A percentile compares a stretch with the other conserved stretches of the same genome.
Evolutionary conservation across 257 asterid species (phyloP).

Genomic region (Gentiana straminea): DNA sequence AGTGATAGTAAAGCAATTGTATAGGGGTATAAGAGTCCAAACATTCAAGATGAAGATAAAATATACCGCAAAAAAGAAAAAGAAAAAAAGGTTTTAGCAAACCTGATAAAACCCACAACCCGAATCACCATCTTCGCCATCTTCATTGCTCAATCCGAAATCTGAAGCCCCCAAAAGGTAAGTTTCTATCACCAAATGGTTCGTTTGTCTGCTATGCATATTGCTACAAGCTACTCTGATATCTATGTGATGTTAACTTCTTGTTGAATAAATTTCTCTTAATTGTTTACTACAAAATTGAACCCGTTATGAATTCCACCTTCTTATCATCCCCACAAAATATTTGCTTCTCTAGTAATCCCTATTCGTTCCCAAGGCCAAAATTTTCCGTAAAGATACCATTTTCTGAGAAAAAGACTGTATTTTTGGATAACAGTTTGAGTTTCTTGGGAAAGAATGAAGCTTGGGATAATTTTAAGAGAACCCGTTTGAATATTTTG

Average conservation of each 20-base stretch:
- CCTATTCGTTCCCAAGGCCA: slow-evolving; percentile 32
- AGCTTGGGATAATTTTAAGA: slow-evolving; percentile 22
- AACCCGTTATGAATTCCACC: slow-evolving; percentile 49
- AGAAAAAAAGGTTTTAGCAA: slow-evolving; percentile 26
- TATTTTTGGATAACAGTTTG: slow-evolving; percentile 41
- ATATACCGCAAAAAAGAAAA: too few relatives aligned
- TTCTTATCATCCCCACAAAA: slow-evolving; percentile 40
- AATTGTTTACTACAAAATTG: slow-evolving; percentile 11
- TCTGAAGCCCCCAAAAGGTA: not conserved
- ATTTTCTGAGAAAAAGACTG: slow-evolving; percentile 20
- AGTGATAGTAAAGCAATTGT: too few relatives aligned
- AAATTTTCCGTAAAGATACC: slow-evolving; percentile 19
- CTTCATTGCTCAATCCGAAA: not conserved
- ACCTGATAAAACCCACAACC: slow-evolving; percentile 45
- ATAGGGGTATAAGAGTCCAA: too few relatives aligned
- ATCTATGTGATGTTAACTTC: slow-evolving; percentile 13
- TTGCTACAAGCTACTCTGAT: slow-evolving; percentile 2
- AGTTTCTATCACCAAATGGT: slow-evolving; percentile 3
- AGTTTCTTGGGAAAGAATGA: slow-evolving; percentile 23
- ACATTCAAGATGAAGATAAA: too few relatives aligned
- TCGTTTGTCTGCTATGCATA: not conserved
- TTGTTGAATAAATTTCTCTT: slow-evolving; percentile 10
- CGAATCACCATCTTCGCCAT: not conserved
- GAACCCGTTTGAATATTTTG: slow-evolving; percentile 19
- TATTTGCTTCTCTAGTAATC: slow-evolving; percentile 29